These are phyloP conservation scores for Alternaria sp. DNA, from an alignment of 2,329 filamentous ascomycete genomes.

Conservation along the genomic window DNA sequence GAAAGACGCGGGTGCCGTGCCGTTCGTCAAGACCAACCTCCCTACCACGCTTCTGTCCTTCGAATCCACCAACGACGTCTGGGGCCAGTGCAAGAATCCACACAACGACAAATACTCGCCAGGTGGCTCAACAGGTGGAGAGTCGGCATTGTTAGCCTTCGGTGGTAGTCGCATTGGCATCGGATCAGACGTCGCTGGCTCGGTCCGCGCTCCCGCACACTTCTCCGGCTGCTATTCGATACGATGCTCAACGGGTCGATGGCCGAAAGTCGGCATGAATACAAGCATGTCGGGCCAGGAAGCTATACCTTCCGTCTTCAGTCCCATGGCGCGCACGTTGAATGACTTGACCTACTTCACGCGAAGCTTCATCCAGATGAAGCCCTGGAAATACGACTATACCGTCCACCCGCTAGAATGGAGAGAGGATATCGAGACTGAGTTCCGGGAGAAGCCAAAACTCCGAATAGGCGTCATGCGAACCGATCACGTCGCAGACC, in stretches of 20 bases:
- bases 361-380: conserved; percentile 75
- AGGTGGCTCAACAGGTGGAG: conserved; percentile 86
- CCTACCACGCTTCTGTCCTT: conserved; percentile 88
- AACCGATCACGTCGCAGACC: conserved; percentile 83
- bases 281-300: conserved; percentile 95
- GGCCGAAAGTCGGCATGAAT: conserved; percentile 82
- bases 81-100: conserved; percentile 83
- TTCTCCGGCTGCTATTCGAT: conserved; percentile 89
- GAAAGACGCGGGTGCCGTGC: conserved; percentile 86
- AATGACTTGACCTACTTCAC: conserved; percentile 86
- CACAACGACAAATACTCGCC: conserved; percentile 85
- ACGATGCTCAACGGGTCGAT: conserved; percentile 85
- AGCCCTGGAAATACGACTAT: conserved; percentile 89
- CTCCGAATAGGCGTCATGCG: conserved; percentile 78
- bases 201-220: conserved; percentile 84
- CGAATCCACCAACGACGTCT: conserved; percentile 79
- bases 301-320: conserved; percentile 86
- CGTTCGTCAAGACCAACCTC: conserved; percentile 91
- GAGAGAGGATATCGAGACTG: conserved; percentile 66
- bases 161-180: conserved; percentile 85
- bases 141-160: conserved; percentile 80
- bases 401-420: conserved; percentile 85
- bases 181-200: conserved; percentile 89
- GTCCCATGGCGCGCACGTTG: conserved; percentile 87
- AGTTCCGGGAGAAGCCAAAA: conserved; percentile 66